Evolutionary conservation across 352 stramenopile genomes (phyloP), one percentile per base, ranked within the genome.

Genomic region (Aphanomyces cochlioides): DNA sequence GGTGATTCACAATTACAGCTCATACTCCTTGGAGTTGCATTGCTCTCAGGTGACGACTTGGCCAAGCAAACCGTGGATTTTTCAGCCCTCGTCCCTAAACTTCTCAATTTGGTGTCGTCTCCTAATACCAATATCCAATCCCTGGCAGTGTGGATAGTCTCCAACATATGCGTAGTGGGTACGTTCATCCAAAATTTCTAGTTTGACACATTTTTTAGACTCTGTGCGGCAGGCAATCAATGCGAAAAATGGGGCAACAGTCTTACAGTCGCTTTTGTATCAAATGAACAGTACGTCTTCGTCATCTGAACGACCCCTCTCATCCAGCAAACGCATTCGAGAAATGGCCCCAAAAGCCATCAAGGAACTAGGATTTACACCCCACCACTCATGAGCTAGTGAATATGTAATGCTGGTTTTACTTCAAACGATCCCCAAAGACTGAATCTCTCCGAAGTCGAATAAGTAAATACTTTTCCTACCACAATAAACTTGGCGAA

Each of bases 291-390:
- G 45, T 19, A 21, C 47, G 56, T 47, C 58, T 39, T 34, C 45
- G 47, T 28, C 28, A 28, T 41, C 39, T 40, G 47, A 47, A 47
- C 73, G 80, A 3, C 81, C 81, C 17, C 76, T 81, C 3, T 91
- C 85, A 15, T 91, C 83, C 7, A 84, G 82, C 12, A 75, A 87
- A 74, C 77, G 83, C 37, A 93, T 93, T 71, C 83, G 83, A 4
- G 83, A 93, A 69, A 89, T 90, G 43, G 85, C 85, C 0, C 83
- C 83, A 3, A 90, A 90, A 73, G 83, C 85, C 1, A 90, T 93
- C 39, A 81, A 84, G 17, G 83, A 80, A 3, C 73, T 93, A 0
- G 85, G 85, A 0, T 92, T 90, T 21, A 74, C 17, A 10, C 48
- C 68, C 19, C 69, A 67, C 37, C 17, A 54, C 40, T n/a, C 28